Evolutionary conservation across 148 eudicot genomes (phyloP), one percentile per base, ranked within the genome.

Genomic region (Rhododendron williamsianum): DNA sequence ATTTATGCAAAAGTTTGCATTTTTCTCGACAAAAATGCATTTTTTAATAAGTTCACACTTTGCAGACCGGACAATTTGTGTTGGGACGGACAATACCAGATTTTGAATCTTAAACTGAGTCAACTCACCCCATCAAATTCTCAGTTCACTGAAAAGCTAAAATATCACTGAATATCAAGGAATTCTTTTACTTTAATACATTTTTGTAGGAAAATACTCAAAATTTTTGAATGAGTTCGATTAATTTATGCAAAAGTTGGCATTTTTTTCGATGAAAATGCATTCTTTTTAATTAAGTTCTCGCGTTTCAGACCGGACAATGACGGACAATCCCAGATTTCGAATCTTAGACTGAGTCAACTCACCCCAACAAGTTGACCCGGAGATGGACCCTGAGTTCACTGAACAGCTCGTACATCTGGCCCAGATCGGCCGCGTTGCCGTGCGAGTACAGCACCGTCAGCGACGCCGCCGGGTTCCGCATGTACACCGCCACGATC

Each of bases 391-490:
- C 91, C 72, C 93, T 89, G 72, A 94, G 79, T 84, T 94, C 90
- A 82, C 93, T 86, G 84, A 94, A 94, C 38, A 94, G 93, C 91
- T 93, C 94, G 72, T 93, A 93, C 95, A 94, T 90, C 89, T 93
- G 93, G 3, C 95, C 97, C 60, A 94, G 88, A 92, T 94, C 97
- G 71, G 97, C 91, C 5, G 97, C 97, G 86, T 94, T 94, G 9
- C 97, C 97, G 81, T 94, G 97, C n/a, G 97, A 94, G 84, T 93
- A 94, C 8, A 94, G 90, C 18, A 94, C 52, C 1, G 95, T 94
- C 33, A 92, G 87, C 56, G 88, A 89, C 1, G 98, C 98, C 93
- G 90, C 91, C 30, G 98, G 98, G 45, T 93, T 89, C 81, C 93
- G 86, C 4, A 94, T 86, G 63, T 94, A 94, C 12, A 93, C 78